Conservation (phyloP, 257 asterid genomes). For the Nemophila menziesii region DNA sequence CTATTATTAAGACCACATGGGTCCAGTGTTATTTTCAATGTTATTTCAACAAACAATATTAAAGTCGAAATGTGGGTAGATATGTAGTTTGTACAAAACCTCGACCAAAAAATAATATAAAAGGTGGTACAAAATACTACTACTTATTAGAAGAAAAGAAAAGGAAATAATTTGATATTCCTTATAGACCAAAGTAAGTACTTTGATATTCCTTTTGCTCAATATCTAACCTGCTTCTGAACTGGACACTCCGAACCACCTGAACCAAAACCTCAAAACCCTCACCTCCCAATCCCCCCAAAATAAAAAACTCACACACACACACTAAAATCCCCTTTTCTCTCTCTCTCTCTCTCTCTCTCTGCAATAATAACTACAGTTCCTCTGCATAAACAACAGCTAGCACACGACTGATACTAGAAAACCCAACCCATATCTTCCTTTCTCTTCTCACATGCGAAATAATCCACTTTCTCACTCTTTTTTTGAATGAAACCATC, state of each 20-base stretch:
- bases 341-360: constrained; percentile 13
- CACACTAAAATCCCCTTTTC: not conserved
- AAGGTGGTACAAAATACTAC: too few relatives aligned
- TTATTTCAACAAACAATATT: too few relatives aligned
- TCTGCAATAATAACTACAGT: constrained; percentile 37
- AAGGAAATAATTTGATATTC: too few relatives aligned
- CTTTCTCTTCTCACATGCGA: constrained; percentile 38
- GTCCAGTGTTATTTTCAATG: too few relatives aligned
- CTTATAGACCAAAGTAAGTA: constrained; percentile 7
- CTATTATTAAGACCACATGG: too few relatives aligned
- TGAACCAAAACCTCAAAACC: constrained; percentile 4
- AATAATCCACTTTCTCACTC: constrained; percentile 33
- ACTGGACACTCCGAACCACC: constrained; percentile 20
- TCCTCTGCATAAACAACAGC: constrained; percentile 28
- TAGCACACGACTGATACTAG: constrained; percentile 19
- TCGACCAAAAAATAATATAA: too few relatives aligned
- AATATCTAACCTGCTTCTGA: constrained; percentile 14
- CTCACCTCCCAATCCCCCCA: not conserved
- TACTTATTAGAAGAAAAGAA: too few relatives aligned
- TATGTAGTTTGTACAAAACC: too few relatives aligned
- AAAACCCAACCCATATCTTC: constrained; percentile 10
- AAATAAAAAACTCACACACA: not conserved
- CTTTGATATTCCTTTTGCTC: constrained; percentile 16
- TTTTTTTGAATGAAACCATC: constrained; percentile 22
- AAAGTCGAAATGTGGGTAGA: too few relatives aligned